Percentiles rank a stretch among this genome's conserved stretches.
phyloP scores from a whole-genome alignment of 331 rosid genomes.

The Malus hybrid region DNA sequence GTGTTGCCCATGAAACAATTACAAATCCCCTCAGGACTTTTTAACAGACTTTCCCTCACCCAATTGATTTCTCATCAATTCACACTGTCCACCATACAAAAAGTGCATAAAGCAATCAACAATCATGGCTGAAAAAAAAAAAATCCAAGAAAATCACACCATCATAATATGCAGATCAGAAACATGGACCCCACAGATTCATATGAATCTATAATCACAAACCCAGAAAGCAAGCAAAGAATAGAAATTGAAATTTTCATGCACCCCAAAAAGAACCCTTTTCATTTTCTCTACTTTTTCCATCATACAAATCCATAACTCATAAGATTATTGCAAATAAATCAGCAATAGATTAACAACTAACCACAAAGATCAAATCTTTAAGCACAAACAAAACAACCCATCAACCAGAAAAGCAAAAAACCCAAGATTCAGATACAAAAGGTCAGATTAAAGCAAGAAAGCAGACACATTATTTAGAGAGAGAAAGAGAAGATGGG shows the following conservation, averaged over 20 bases:
- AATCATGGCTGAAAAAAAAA: not conserved
- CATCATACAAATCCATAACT: not conserved
- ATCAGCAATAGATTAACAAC: not conserved
- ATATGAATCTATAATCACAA: not conserved
- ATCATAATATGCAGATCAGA: slow-evolving; percentile 9
- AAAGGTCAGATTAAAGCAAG: not conserved
- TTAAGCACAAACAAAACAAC: not conserved
- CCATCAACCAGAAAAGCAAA: not conserved
- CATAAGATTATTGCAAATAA: not conserved
- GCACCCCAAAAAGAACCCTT: not conserved
- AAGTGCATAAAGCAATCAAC: not conserved
- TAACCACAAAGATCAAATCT: slow-evolving; percentile 1
- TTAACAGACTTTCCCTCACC: slow-evolving; percentile 42
- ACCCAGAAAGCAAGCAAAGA: not conserved
- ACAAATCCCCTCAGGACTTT: slow-evolving; percentile 18
- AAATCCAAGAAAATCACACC: not conserved
- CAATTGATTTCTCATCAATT: slow-evolving; percentile 44
- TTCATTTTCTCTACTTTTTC: not conserved
- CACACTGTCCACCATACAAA: not conserved
- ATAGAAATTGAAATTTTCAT: not conserved
- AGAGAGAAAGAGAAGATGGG: not conserved
- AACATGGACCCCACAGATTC: not conserved
- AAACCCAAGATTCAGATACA: not conserved
- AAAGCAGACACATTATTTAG: not conserved
- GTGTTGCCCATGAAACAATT: slow-evolving; percentile 96